Conservation (phyloP, 1,284 basidiomycete species). For the Cutaneotrichosporon daszewskae region DNA sequence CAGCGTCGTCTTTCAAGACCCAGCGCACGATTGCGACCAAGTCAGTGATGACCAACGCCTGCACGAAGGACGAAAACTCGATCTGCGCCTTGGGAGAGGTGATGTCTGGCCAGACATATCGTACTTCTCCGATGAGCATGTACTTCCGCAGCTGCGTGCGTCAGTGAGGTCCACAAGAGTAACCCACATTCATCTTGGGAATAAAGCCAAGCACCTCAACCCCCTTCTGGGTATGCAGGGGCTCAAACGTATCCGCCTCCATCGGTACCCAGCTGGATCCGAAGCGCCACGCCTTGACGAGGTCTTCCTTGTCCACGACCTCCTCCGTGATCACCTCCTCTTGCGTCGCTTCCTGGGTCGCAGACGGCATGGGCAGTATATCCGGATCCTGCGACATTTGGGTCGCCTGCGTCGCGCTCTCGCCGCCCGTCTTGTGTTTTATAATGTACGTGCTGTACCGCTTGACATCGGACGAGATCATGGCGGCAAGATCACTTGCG, state of each 20-base stretch:
- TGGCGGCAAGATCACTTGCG: constrained; percentile 32
- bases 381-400: constrained; percentile 4
- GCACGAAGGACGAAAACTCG: constrained; percentile 74
- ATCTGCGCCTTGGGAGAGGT: constrained; percentile 66
- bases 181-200: constrained; percentile 57
- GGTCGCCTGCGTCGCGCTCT: constrained; percentile 8
- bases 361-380: constrained; percentile 3
- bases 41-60: constrained; percentile 65
- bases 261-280: constrained; percentile 82
- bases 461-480: constrained; percentile 44
- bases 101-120: constrained; percentile 77
- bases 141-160: constrained; percentile 67
- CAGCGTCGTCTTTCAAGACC: constrained; percentile 65
- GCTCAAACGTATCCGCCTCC: constrained; percentile 69
- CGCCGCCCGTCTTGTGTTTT: constrained; percentile 9
- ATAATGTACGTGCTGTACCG: constrained; percentile 39
- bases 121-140: constrained; percentile 75
- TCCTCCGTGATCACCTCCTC: constrained; percentile 26
- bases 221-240: constrained; percentile 66
- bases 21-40: constrained; percentile 73
- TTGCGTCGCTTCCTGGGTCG: constrained; percentile 1
- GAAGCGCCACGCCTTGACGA: constrained; percentile 75
- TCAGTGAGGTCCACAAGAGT: background rate
- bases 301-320: constrained; percentile 42
- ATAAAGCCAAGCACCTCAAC: constrained; percentile 87